A percentile compares a stretch with the other conserved stretches of the same genome.
Conservation (phyloP, 1,284 basidiomycete genomes). For the Ceratobasidium sp. region DNA sequence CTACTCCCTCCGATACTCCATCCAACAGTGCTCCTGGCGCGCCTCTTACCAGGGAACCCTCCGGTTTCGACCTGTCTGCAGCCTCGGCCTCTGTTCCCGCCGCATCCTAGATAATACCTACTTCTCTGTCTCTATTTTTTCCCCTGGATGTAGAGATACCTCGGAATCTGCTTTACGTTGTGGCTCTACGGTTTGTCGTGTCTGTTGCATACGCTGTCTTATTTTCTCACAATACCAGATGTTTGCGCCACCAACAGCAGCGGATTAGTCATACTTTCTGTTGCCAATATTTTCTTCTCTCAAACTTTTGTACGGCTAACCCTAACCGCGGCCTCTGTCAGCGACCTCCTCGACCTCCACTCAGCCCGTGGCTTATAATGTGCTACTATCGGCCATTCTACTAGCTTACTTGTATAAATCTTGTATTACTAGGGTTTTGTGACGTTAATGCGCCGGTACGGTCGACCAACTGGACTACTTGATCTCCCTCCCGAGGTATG, state of each 20-base stretch:
- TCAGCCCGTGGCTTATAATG: constrained; percentile 6
- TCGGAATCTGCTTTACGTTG: constrained; percentile 11
- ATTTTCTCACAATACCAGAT: constrained; percentile 15
- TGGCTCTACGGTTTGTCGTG: constrained; percentile 18
- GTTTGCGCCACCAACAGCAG: background rate
- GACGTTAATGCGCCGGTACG: background rate
- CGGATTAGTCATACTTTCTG: constrained; percentile 27
- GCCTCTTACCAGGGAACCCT: constrained; percentile 51
- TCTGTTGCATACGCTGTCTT: constrained; percentile 21
- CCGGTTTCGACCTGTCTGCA: constrained; percentile 51
- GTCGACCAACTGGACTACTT: constrained; percentile 25
- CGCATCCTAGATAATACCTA: constrained; percentile 51
- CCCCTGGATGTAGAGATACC: constrained; percentile 25
- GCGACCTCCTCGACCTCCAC: constrained; percentile 4
- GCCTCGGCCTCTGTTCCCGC: constrained; percentile 80
- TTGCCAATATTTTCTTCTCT: background rate
- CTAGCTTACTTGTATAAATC: constrained; percentile 1
- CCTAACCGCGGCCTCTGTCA: constrained; percentile 3
- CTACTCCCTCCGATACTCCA: constrained; percentile 54
- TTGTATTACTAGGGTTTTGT: constrained; percentile 17
- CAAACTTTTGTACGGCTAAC: background rate
- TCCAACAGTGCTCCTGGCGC: constrained; percentile 50
- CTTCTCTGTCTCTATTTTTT: background rate
- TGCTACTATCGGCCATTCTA: background rate
- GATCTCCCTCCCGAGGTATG: constrained; percentile 33